These are phyloP conservation scores for Margaritispora aquatica DNA, from an alignment of 495 filamentous ascomycete genomes.

Conservation along the genomic window DNA sequence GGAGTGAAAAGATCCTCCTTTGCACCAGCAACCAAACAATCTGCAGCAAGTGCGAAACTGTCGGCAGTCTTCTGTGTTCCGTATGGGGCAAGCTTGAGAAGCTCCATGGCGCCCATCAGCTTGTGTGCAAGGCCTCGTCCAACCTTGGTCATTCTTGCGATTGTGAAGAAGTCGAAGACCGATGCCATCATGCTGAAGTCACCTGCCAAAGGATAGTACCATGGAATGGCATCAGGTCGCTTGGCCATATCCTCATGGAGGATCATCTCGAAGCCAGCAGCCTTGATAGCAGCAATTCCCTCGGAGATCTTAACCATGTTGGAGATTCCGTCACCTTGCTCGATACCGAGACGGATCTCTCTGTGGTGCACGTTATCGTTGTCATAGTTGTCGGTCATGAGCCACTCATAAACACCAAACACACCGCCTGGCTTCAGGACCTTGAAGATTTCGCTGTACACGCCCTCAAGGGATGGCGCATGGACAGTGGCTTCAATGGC, in stretches of 20 bases:
- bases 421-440: conserved; percentile 94
- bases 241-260: conserved; percentile 88
- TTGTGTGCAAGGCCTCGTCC: conserved; percentile 71
- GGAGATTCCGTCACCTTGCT: conserved; percentile 94
- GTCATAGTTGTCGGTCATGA: conserved; percentile 97
- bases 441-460: conserved; percentile 90
- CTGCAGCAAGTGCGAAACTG: conserved; percentile 73
- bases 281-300: conserved; percentile 77
- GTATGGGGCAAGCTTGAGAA: conserved; percentile 62
- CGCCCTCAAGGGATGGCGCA: conserved; percentile 87
- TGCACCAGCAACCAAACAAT: conserved; percentile 84
- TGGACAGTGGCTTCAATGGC: conserved; percentile 98
- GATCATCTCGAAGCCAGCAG: conserved; percentile 80
- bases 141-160: conserved; percentile 84
- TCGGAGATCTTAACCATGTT: conserved; percentile 95
- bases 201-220: conserved; percentile 92
- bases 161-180: conserved; percentile 73
- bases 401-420: conserved; percentile 98
- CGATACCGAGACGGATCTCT: conserved; percentile 88
- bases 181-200: conserved; percentile 73
- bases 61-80: conserved; percentile 97
- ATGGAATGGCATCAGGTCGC: conserved; percentile 70
- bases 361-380: conserved; percentile 83
- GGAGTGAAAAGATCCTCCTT: conserved; percentile 94
- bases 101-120: conserved; percentile 75